Base-by-base conservation (phyloP, 1,284 basidiomycete species). In the Macrocybe sp. region DNA sequence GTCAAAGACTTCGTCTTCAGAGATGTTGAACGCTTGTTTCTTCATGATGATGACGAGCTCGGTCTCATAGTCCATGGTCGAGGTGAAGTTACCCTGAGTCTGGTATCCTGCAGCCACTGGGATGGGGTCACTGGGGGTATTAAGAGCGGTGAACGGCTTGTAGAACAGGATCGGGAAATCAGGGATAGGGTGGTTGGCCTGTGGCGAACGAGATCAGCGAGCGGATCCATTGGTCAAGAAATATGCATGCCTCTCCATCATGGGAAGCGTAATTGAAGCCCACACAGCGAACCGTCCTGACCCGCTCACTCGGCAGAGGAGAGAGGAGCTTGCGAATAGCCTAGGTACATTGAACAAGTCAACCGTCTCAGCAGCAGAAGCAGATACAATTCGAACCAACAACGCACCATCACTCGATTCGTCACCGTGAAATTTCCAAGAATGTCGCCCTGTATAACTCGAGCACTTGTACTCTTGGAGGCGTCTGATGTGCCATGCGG, bases 31-130 rank as follows among this genome's bases (percentile, higher is more conserved):
- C 8, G 69, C 69, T 45, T 62, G 62, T 53, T 67, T 70, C 57
- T 67, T 67, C n/a, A 74, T 69, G 6, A 74, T 55, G 10, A 73
- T 59, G n/a, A 72, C 72, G 37, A 74, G 60, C 50, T 74, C 72
- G 7, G 69, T 68, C 54, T 74, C 72, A 45, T 69, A 72, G 52
- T 73, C 71, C 68, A 70, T 70, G 7, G 55, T 59, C 0, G 67
- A 69, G 11, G 64, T 67, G 56, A 72, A 72, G 49, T 68, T 65
- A 31, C 65, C 64, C 52, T 70, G 69, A 12, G 64, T 71, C 54
- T 74, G 70, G 51, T 69, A 72, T 10, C 66, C 68, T 4, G 60
- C 61, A 10, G 65, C 70, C 2, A 70, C 55, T 7, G 69, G 67
- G 30, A 67, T 64, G 11, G 64, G 61, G 35, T 62, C 67, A 32